Percentiles rank a stretch among this genome's conserved stretches.
Conservation (phyloP, 495 filamentous ascomycete species). For the Gamarada debralockiae region DNA sequence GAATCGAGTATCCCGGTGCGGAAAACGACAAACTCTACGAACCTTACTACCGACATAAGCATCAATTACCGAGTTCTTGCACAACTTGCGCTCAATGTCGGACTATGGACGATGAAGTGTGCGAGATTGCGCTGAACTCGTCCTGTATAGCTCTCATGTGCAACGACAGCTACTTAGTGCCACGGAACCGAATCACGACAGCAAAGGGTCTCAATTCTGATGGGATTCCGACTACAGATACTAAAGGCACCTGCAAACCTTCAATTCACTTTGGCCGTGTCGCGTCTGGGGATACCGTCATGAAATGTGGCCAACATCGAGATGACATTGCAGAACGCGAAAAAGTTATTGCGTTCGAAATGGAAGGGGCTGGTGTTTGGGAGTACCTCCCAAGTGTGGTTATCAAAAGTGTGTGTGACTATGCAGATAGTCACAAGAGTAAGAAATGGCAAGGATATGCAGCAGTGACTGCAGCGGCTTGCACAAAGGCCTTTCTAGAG, state of each 20-base stretch:
- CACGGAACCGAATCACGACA: background rate
- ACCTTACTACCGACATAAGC: background rate
- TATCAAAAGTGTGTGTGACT: conserved; percentile 39
- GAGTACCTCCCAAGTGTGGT: conserved; percentile 31
- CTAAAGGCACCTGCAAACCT: no score
- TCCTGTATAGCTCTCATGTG: background rate
- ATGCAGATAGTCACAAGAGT: conserved; percentile 40
- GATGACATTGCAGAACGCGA: conserved; percentile 9
- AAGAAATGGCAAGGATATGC: no score
- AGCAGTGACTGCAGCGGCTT: conserved; percentile 28
- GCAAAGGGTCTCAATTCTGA: no score
- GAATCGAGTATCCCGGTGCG: background rate
- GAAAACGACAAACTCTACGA: background rate
- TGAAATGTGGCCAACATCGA: conserved; percentile 12
- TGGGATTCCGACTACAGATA: no score
- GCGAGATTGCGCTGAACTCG: background rate
- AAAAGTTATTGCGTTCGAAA: conserved; percentile 38
- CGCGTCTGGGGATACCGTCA: conserved; percentile 23
- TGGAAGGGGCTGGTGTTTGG: conserved; percentile 40
- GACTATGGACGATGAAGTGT: no score
- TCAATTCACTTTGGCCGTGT: conserved; percentile 31
- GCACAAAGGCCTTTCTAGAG: conserved; percentile 25
- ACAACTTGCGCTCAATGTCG: no score
- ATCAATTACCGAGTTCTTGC: no score
- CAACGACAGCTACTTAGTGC: background rate